phyloP scores from a whole-genome alignment of 352 stramenopile species.

The Phytophthora parvispora region DNA sequence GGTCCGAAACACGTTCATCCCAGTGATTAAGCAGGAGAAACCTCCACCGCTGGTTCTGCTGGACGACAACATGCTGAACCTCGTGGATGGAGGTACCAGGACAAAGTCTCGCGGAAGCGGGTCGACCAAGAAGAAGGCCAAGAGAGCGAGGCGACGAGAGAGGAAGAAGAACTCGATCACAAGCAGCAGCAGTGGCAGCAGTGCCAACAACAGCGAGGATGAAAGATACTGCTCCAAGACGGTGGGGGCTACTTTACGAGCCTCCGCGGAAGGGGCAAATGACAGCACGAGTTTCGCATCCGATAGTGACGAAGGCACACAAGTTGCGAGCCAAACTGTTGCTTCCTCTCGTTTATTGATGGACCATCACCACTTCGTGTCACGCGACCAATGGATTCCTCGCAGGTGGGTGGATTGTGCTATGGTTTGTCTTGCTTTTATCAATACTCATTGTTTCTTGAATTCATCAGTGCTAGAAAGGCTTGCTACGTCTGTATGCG shows the following conservation, averaged over 20 bases:
- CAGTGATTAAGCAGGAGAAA: constrained; percentile 8
- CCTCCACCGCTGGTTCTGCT: constrained; percentile 39
- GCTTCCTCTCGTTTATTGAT: constrained; percentile 48
- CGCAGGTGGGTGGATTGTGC: constrained; percentile 36
- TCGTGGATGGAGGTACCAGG: constrained; percentile 6
- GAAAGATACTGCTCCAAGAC: constrained; percentile 5
- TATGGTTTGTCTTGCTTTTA: too few relatives aligned
- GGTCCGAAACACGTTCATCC: background rate
- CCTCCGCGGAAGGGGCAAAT: background rate
- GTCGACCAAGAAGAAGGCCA: constrained; percentile 29
- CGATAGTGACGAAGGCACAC: constrained; percentile 19
- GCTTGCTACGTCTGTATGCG: constrained; percentile 74
- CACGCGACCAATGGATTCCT: constrained; percentile 62
- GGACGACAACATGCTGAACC: constrained; percentile 29
- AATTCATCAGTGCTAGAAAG: constrained; percentile 39
- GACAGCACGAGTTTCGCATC: constrained; percentile 15
- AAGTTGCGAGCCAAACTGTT: constrained; percentile 1
- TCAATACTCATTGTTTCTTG: background rate
- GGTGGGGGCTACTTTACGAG: background rate
- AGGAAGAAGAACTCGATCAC: constrained; percentile 16
- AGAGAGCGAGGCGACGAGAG: constrained; percentile 19
- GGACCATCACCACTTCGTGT: constrained; percentile 74
- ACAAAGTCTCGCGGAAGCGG: background rate
- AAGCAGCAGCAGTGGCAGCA: constrained; percentile 10
- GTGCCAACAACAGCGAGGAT: constrained; percentile 37